Conservation (phyloP, 2,329 filamentous ascomycete genomes). For the Calycina herbarum region DNA sequence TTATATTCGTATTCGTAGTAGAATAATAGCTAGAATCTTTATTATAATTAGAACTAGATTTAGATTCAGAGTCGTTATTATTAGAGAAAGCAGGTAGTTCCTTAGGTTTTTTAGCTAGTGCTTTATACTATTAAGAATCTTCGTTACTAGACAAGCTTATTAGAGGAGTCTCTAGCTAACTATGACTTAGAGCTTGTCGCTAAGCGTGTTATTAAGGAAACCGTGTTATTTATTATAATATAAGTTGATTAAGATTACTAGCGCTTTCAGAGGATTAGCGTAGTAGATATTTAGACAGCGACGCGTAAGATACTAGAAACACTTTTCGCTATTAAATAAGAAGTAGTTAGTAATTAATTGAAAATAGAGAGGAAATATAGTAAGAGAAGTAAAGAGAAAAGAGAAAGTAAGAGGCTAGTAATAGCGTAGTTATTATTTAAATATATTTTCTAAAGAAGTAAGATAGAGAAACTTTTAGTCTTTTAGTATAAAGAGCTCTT, state of each 20-base stretch:
- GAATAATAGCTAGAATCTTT: slow-evolving; percentile 26
- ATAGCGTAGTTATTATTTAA: background rate
- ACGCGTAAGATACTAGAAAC: background rate
- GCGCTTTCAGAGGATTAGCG: background rate
- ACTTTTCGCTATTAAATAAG: background rate
- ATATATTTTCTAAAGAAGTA: background rate
- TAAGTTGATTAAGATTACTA: background rate
- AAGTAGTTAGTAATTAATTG: background rate
- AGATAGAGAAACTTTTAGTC: slow-evolving; percentile 2
- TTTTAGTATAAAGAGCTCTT: background rate
- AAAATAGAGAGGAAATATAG: slow-evolving; percentile 1
- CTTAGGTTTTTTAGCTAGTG: slow-evolving; percentile 12
- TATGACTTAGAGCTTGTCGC: slow-evolving; percentile 14
- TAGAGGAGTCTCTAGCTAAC: slow-evolving; percentile 1
- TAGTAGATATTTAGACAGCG: background rate
- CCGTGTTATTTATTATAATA: background rate
- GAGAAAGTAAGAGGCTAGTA: background rate
- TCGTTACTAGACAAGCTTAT: background rate
- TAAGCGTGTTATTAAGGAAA: slow-evolving; percentile 11
- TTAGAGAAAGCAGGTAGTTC: background rate
- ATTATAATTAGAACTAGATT: slow-evolving; percentile 9
- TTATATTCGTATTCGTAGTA: slow-evolving; percentile 15
- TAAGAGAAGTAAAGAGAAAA: background rate
- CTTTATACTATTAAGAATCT: slow-evolving; percentile 7
- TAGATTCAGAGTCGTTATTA: slow-evolving; percentile 5